A percentile compares a stretch with the other conserved stretches of the same genome.
phyloP scores from a whole-genome alignment of 2,329 filamentous ascomycete species.

The Alternaria atra region DNA sequence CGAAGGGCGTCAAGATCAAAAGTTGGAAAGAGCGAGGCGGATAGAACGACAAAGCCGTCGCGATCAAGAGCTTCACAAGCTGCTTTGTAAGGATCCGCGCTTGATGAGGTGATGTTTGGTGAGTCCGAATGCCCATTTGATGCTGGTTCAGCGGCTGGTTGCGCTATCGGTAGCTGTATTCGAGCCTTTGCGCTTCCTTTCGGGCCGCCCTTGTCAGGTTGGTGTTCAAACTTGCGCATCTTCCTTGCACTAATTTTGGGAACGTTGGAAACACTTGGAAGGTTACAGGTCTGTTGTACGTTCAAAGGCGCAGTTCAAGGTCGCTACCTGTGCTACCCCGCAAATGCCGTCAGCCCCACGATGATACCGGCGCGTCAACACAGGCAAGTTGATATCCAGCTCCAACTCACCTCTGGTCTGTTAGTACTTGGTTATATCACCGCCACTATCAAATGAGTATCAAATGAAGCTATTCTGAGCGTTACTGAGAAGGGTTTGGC shows the following conservation, averaged over 20 bases:
- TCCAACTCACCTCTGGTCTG: not conserved
- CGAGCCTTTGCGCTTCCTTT: conserved; percentile 22
- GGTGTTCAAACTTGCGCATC: conserved; percentile 11
- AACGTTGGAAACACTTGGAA: not conserved
- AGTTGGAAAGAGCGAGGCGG: conserved; percentile 66
- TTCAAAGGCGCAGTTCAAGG: not conserved
- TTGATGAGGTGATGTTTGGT: conserved; percentile 19
- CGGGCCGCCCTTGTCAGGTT: conserved; percentile 21
- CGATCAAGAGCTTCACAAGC: conserved; percentile 65
- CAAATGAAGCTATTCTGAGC: not conserved
- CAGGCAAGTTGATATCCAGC: not conserved
- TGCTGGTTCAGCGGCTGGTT: conserved; percentile 15
- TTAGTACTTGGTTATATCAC: not conserved
- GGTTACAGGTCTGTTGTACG: not conserved
- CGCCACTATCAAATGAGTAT: not conserved
- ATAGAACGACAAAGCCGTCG: conserved; percentile 80
- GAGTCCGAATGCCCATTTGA: conserved; percentile 2
- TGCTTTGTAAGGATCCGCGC: conserved; percentile 35
- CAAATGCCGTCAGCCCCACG: conserved; percentile 5
- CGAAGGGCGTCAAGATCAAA: conserved; percentile 66
- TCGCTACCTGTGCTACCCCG: conserved; percentile 9
- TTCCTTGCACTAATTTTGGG: not conserved
- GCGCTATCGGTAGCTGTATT: conserved; percentile 16
- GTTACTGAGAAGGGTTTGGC: not conserved
- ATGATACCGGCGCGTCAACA: not conserved